Conservation (phyloP, 495 filamentous ascomycete species). For the Xylaria telfairii region DNA sequence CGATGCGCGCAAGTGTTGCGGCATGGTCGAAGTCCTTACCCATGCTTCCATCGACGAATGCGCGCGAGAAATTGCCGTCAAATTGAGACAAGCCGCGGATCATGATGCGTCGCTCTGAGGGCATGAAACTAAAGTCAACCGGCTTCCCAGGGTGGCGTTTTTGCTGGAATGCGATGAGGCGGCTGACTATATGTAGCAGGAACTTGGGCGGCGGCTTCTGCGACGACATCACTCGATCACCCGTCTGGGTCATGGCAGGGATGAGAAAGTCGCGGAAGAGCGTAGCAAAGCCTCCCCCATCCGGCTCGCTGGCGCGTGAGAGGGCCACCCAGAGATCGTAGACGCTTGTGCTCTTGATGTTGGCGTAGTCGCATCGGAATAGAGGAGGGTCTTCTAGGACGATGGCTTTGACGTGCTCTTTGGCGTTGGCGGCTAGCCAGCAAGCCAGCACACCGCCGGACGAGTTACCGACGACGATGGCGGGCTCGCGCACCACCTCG, state of each 20-base stretch:
- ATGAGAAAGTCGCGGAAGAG: not conserved
- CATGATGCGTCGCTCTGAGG: not conserved
- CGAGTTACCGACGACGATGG: not conserved
- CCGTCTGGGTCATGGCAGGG: not conserved
- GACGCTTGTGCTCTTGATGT: not conserved
- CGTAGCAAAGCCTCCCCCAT: not conserved
- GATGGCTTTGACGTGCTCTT: not conserved
- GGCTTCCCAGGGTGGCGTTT: not conserved
- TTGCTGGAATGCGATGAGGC: not conserved
- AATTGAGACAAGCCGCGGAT: not conserved
- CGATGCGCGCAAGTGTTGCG: not conserved
- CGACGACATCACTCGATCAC: not conserved
- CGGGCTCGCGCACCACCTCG: not conserved
- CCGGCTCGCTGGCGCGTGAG: not conserved
- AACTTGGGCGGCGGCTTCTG: constrained; percentile 5
- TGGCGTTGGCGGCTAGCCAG: constrained; percentile 1
- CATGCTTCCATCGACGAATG: constrained; percentile 1
- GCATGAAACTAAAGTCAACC: not conserved
- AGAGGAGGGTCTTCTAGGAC: constrained; percentile 1
- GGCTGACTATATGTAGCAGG: not conserved
- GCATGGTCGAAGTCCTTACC: not conserved
- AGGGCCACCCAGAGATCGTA: not conserved
- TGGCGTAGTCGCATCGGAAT: not conserved
- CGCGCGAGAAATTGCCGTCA: constrained; percentile 1
- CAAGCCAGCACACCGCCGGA: not conserved